Evolutionary conservation across 768 basidiomycete species (phyloP), one percentile per base, ranked within the genome.

Genomic region (Russula dissimulans): DNA sequence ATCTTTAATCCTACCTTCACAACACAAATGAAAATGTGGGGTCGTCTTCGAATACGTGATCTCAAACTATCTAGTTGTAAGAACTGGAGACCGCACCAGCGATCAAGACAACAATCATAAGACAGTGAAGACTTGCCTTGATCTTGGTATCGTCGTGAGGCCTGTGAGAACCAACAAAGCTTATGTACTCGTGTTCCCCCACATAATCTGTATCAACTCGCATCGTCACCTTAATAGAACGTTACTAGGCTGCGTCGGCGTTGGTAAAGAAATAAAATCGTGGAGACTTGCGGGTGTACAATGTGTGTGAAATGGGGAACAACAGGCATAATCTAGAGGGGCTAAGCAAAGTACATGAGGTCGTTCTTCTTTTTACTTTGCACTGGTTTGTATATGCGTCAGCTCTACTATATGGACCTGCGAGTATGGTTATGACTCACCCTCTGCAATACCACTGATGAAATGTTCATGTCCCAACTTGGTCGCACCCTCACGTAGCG

Each of bases 291-390:
- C 53, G 48, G 32, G 42, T 50, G 41, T 64, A 56, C 60, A 56
- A 43, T 61, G 42, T 39, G 59, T 46, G 44, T 46, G 41, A 61
- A 59, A 57, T 3, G 46, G 49, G 47, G 56, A 53, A 54, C 45
- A 63, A 34, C 44, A 34, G 34, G 42, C 34, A 38, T 53, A 43
- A 51, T 61, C 31, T 61, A 52, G 49, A 46, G 31, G 44, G 26
- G 65, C 76, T 87, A 93, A 51, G 90, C 91, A 73, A 92, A 93
- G 77, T 93, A 93, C 83, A 91, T 85, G 70, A 97, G 85, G 69
- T 91, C 87, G 70, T 98, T 98, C 84, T 98, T 98, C 85, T 99
- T 99, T 86, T 97, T 95, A 75, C 91, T 92, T 82, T 98, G 95
- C 58, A 98, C 87, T 97, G 73, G 61, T 50, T 67, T 64, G 38